A percentile compares a stretch with the other conserved stretches of the same genome.
Evolutionary conservation across 108 stramenopile species (phyloP).

Genomic region (Pseudonitzschia pungens): DNA sequence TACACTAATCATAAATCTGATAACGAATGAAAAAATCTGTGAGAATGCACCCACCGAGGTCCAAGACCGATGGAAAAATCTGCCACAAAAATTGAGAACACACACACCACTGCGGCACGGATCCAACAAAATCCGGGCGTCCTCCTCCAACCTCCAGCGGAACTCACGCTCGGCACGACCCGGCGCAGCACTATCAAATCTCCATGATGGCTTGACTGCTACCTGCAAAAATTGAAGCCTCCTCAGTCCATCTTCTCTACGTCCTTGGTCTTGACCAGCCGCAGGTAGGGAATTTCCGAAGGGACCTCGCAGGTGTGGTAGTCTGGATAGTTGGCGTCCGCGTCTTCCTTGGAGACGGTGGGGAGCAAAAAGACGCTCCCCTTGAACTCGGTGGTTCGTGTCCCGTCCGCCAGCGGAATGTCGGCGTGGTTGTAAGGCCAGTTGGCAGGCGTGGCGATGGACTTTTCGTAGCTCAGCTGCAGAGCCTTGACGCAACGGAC

Average conservation of each 20-base stretch:
- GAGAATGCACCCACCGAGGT: too few species aligned
- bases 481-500: conserved; percentile 73
- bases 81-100: too few species aligned
- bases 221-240: too few species aligned
- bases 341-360: conserved; percentile 57
- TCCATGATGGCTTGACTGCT: too few species aligned
- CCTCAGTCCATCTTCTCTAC: conserved; percentile 14
- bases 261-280: conserved; percentile 53
- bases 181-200: too few species aligned
- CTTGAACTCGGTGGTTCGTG: conserved; percentile 47
- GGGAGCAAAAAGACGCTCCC: conserved; percentile 66
- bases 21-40: too few species aligned
- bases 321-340: conserved; percentile 47
- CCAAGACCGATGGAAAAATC: too few species aligned
- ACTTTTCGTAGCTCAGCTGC: conserved; percentile 61
- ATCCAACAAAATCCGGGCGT: too few species aligned
- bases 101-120: too few species aligned
- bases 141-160: too few species aligned
- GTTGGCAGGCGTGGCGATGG: conserved; percentile 72
- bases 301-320: conserved; percentile 64
- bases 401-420: conserved; percentile 45
- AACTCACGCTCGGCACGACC: too few species aligned
- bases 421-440: conserved; percentile 71
- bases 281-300: conserved; percentile 56
- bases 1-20: too few species aligned